phyloP scores from a whole-genome alignment of 768 basidiomycete species.

The Lentinula aciculospora region DNA sequence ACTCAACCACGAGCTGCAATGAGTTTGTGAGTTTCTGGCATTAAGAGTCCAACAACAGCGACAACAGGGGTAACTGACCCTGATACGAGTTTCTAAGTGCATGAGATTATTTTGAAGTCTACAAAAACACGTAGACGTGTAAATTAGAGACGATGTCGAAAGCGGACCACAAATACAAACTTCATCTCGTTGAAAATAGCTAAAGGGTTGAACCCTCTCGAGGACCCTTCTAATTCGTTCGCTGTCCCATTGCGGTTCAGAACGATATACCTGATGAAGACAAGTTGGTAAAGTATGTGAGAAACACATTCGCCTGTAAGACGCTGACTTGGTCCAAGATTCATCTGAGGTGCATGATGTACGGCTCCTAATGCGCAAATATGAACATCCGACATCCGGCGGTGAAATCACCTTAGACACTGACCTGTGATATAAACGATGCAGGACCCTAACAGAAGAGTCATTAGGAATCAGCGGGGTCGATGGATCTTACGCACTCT shows the following conservation, averaged over 20 bases:
- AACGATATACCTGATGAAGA: constrained; percentile 54
- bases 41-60: neutral
- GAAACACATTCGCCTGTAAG: constrained; percentile 8
- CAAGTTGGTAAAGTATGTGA: constrained; percentile 3
- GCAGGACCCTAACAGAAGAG: constrained; percentile 40
- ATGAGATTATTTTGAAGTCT: constrained; percentile 66
- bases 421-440: constrained; percentile 54
- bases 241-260: constrained; percentile 73
- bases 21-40: neutral
- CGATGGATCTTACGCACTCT: constrained; percentile 40
- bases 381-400: neutral
- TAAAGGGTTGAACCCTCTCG: constrained; percentile 63
- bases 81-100: constrained; percentile 60
- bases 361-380: constrained; percentile 32
- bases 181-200: constrained; percentile 73
- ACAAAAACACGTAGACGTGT: constrained; percentile 3
- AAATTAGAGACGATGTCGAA: neutral
- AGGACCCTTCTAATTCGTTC: constrained; percentile 63
- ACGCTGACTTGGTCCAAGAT: constrained; percentile 71
- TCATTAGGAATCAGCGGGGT: constrained; percentile 6
- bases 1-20: constrained; percentile 57
- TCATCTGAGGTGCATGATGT: constrained; percentile 75
- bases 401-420: neutral
- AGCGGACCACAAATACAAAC: constrained; percentile 28
- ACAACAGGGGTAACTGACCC: constrained; percentile 36